Percentiles rank a stretch among this genome's conserved stretches.
Evolutionary conservation across 768 basidiomycete species (phyloP).

Genomic region (Calocybe gangraenosa): DNA sequence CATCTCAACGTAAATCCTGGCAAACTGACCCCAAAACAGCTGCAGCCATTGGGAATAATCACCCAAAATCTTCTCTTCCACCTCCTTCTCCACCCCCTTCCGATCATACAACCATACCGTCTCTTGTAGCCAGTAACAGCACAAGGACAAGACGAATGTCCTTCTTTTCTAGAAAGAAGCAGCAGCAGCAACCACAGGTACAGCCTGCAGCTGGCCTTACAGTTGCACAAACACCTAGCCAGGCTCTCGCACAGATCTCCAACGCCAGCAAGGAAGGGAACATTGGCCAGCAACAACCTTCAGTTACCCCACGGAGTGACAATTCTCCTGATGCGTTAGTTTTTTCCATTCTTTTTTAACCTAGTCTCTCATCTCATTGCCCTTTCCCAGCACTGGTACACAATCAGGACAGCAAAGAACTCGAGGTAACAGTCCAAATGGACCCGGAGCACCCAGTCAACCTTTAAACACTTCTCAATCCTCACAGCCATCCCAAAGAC

Average conservation of each 20-base stretch:
- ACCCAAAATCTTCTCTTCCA: slow-evolving; percentile 11
- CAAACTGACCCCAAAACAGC: slow-evolving; percentile 1
- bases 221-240: slow-evolving; percentile 59
- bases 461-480: slow-evolving; percentile 12
- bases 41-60: slow-evolving; percentile 20
- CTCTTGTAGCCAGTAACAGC: slow-evolving; percentile 51
- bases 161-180: slow-evolving; percentile 91
- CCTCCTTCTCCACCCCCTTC: slow-evolving; percentile 16
- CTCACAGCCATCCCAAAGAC: slow-evolving; percentile 33
- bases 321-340: slow-evolving; percentile 32
- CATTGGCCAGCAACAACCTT: slow-evolving; percentile 18
- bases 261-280: slow-evolving; percentile 25
- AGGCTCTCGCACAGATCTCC: slow-evolving; percentile 61
- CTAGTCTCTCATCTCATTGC: not conserved
- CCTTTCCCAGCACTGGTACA: slow-evolving; percentile 3
- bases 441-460: slow-evolving; percentile 7
- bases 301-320: slow-evolving; percentile 16
- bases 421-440: slow-evolving; percentile 19
- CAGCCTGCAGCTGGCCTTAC: slow-evolving; percentile 47
- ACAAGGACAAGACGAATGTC: slow-evolving; percentile 75
- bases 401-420: slow-evolving; percentile 16
- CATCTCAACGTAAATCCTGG: slow-evolving; percentile 6
- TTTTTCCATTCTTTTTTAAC: slow-evolving; percentile 1
- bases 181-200: slow-evolving; percentile 43
- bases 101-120: slow-evolving; percentile 57